phyloP scores from a whole-genome alignment of 768 basidiomycete species.

The Infundibulicybe gibba region DNA sequence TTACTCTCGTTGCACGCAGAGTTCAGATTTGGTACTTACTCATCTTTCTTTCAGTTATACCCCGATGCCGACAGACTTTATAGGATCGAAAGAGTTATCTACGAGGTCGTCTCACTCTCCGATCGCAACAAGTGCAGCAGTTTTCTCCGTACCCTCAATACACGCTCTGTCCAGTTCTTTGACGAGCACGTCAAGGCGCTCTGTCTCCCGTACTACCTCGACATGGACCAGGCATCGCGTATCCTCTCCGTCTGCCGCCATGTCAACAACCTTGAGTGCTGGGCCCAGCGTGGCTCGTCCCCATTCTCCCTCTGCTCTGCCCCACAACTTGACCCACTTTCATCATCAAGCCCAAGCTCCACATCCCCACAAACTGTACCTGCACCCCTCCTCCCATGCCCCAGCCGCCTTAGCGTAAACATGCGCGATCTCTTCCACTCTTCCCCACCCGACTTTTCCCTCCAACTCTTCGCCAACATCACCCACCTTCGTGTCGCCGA shows the following conservation, averaged over 20 bases:
- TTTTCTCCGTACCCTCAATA: neutral
- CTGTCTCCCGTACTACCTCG: too few relatives aligned
- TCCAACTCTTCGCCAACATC: too few relatives aligned
- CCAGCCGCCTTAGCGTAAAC: neutral
- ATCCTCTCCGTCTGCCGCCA: too few relatives aligned
- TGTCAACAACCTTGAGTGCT: neutral
- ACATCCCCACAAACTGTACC: too few relatives aligned
- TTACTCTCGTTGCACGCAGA: too few relatives aligned
- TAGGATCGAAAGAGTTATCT: neutral
- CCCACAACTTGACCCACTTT: too few relatives aligned
- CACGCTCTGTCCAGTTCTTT: neutral
- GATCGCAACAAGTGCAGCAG: neutral
- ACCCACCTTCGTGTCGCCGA: too few relatives aligned
- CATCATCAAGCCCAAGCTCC: too few relatives aligned
- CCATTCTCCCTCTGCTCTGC: neutral
- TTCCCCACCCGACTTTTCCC: neutral
- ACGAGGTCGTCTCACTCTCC: neutral
- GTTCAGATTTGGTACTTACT: slow-evolving; percentile 18
- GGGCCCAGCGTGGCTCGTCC: neutral
- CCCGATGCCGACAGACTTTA: neutral
- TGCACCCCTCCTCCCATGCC: neutral
- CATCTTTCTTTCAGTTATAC: neutral
- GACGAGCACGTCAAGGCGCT: neutral
- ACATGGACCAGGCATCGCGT: too few relatives aligned
- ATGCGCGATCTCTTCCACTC: neutral